Evolutionary conservation across 1,139 yeast genomes (phyloP).

Genomic region (Hansenula lynferdii): DNA sequence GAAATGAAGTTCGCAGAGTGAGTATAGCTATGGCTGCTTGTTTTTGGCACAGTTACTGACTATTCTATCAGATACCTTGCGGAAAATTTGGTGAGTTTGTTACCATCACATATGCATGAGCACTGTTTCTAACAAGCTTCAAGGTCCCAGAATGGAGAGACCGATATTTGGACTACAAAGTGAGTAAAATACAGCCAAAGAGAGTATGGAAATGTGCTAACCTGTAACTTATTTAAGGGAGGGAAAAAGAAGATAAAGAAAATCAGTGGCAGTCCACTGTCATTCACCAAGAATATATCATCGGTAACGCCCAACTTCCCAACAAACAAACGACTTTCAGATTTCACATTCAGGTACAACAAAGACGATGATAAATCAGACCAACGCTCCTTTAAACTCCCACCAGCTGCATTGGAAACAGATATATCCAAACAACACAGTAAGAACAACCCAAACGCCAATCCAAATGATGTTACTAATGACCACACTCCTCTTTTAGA

Average conservation of each 20-base stretch:
- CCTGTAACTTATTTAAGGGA: constrained; percentile 13
- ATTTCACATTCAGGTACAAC: constrained; percentile 9
- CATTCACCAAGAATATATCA: constrained; percentile 5
- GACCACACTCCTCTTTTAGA: constrained; percentile 7
- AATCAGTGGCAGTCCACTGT: constrained; percentile 19
- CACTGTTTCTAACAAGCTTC: background rate
- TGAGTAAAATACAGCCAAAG: no score
- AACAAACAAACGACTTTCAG: no score
- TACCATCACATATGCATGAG: background rate
- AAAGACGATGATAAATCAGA: background rate
- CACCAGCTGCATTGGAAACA: constrained; percentile 23
- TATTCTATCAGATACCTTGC: constrained; percentile 25
- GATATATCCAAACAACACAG: constrained; percentile 5
- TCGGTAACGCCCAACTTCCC: constrained; percentile 3
- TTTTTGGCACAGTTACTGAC: no score
- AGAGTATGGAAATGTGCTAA: no score
- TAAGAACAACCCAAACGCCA: constrained; percentile 1
- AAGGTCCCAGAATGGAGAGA: constrained; percentile 81
- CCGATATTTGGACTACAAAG: constrained; percentile 72
- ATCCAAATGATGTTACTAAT: constrained; percentile 2
- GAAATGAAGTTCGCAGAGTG: constrained; percentile 32
- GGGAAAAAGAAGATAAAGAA: constrained; percentile 58
- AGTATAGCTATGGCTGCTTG: no score
- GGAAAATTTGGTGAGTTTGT: constrained; percentile 27
- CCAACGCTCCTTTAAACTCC: constrained; percentile 16